Evolutionary conservation across 345 rosid genomes (phyloP), one percentile per base, ranked within the genome.

Genomic region (Pugionium cornutum): DNA sequence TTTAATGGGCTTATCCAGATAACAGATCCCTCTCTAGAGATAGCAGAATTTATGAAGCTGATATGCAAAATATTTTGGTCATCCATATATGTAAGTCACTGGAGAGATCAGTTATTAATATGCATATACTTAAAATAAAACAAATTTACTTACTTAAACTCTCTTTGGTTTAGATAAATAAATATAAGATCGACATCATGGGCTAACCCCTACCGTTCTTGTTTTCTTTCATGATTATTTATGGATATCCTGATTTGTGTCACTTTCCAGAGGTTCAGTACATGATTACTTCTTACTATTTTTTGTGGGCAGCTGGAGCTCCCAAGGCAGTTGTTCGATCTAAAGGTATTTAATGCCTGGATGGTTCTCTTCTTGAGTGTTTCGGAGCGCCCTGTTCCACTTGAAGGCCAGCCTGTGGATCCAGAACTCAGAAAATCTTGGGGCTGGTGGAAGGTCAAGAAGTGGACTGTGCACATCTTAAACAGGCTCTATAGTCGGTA

Each of bases 381-480:
- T 75, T 76, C 88, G 86, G 97, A 95, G 82, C 87, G 96, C 76
- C 84, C 95, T 53, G 90, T 95, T 70, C 95, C 94, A n/a, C 29
- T 67, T n/a, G 99, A 95, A 75, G 97, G 96, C 9, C 94, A 95
- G 76, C 97, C 97, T 74, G 41, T 69, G 51, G 97, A 95, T 76
- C 91, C 84, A 0, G 99, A 95, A 58, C 79, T 83, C 30, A 84
- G 97, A 81, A 95, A 91, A 79, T 83, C 95, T 43, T 95, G 99
- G 99, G 96, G 97, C 29, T 95, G 99, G 99, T 95, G 99, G 99
- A 95, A 95, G 77, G 91, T 95, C 86, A 95, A 95, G 84, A 95
- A 95, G 75, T 95, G 99, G 99, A 95, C 96, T 0, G 89, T 87
- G 75, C 98, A 91, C 68, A 95, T 95, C 65, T 78, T 91, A 70